Conservation (phyloP, 225 moss, liverwort and hornwort species). For the Pseudoscleropodium purum region DNA sequence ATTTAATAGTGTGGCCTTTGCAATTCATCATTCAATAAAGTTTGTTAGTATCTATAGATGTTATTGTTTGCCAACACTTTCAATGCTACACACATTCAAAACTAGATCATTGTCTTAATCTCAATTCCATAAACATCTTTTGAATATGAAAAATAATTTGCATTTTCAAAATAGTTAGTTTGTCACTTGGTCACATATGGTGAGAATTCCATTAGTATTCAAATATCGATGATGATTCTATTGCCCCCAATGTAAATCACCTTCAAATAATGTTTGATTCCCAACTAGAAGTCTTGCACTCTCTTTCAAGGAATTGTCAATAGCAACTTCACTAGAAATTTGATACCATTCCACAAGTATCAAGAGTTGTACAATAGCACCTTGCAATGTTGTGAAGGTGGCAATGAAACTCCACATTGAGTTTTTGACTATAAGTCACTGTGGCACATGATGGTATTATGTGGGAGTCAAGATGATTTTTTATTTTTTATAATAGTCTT, state of each 20-base stretch:
- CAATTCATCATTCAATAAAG: background rate
- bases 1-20: background rate
- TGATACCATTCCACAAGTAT: background rate
- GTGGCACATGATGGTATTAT: background rate
- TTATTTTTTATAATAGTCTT: background rate
- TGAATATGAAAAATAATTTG: background rate
- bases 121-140: background rate
- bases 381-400: background rate
- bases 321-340: background rate
- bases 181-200: background rate
- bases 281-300: background rate
- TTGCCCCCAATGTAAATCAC: background rate
- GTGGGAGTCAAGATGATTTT: accelerated
- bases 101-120: background rate
- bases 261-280: background rate
- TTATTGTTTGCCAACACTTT: background rate
- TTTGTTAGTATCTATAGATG: background rate
- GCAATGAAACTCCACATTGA: accelerated
- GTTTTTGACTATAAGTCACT: background rate
- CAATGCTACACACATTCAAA: background rate
- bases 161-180: background rate
- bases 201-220: background rate
- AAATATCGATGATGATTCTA: background rate
- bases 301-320: accelerated
- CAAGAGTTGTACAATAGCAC: background rate